Evolutionary conservation across 23 red algal species (phyloP), one percentile per base, ranked within the genome.

Genomic region (Pyropia yezoensis): DNA sequence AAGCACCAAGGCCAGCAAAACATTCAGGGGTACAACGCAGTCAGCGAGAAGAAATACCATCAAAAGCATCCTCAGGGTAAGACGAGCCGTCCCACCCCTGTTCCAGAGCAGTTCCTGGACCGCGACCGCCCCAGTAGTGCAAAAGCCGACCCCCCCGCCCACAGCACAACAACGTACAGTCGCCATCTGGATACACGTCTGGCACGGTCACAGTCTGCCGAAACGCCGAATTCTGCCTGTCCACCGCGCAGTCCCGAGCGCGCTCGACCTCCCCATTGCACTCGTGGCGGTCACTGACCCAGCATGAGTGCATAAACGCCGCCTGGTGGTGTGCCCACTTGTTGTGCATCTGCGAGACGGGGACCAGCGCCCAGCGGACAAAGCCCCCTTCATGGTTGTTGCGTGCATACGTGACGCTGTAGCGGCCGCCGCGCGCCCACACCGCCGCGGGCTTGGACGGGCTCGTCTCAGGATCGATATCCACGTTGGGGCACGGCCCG

Each of bases 371-470:
- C 27, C 54, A 66, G 16, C 78, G 78, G 47, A 74, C 62, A 58
- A 83, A 73, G 21, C 78, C 78, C 0, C 78, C 78, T 26, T 66
- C 67, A 27, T 83, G 78, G 57, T 83, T 83, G 33, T 83, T 83
- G 17, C 78, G 67, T 1, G 39, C 39, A 8, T 47, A 47, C 39
- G 39, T 47, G 39, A 47, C 39, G 39, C 39, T 47, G 39, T 47
- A 47, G 6, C 39, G 39, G 11, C 39, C 39, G 39, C 39, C 39
- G 39, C 39, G 39, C 39, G 4, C 39, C 39, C 39, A 47, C 39
- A 47, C 39, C 39, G 39, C 39, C 39, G 39, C 39, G 39, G 39
- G 39, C 6, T 13, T 6, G 39, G 39, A 47, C 39, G 39, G 39
- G 39, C 39, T 47, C 11, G 39, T 47, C 4, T 47, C 39, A 8